These are phyloP conservation scores for Malus fusca DNA, from an alignment of 306 rosid genomes.

Conservation along the genomic window DNA sequence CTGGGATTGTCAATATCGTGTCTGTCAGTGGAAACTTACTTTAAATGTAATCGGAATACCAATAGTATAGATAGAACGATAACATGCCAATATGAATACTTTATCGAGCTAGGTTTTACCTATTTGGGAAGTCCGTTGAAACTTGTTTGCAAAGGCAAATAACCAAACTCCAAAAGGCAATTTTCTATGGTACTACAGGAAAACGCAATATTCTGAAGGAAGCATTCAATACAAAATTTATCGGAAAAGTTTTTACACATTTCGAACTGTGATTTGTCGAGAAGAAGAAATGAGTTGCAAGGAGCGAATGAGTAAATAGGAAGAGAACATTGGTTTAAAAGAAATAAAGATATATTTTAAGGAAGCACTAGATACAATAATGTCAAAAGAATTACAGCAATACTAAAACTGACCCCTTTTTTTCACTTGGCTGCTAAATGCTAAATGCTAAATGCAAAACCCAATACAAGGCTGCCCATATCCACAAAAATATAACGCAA, in stretches of 20 bases:
- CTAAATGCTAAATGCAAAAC: slow-evolving; percentile 29
- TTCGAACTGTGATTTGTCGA: neutral
- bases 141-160: neutral
- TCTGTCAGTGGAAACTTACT: too few species aligned
- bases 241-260: neutral
- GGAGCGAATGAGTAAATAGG: neutral
- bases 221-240: neutral
- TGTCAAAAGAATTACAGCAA: slow-evolving; percentile 56
- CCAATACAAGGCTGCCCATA: slow-evolving; percentile 59
- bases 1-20: too few species aligned
- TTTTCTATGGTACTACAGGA: neutral
- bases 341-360: slow-evolving; percentile 26
- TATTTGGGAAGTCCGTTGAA: neutral
- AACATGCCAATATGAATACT: neutral
- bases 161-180: neutral
- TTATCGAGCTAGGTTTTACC: neutral
- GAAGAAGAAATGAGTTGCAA: neutral
- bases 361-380: slow-evolving; percentile 45
- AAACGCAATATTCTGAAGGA: neutral
- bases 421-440: slow-evolving; percentile 33
- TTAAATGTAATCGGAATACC: too few species aligned
- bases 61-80: neutral
- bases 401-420: slow-evolving; percentile 34
- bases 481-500: slow-evolving; percentile 31
- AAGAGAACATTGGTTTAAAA: neutral